Conservation (phyloP, 441 rosid genomes). For the Corymbia citriodora region DNA sequence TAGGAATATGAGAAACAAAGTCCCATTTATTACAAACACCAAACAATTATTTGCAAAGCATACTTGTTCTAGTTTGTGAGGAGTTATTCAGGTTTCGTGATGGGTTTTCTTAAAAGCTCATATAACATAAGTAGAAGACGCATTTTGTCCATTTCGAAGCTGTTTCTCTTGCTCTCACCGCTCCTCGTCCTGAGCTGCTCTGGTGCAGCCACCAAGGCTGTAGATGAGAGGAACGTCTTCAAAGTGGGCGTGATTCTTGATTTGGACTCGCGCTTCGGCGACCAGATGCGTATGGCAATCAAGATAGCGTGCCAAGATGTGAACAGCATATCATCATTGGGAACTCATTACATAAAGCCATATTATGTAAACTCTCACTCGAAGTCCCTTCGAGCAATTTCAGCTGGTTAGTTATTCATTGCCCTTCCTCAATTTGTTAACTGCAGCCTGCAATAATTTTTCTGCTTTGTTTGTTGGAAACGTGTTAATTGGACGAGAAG, state of each 20-base stretch:
- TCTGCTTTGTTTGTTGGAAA: neutral
- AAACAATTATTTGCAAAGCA: neutral
- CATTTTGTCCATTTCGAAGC: neutral
- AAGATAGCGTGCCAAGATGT: constrained; percentile 28
- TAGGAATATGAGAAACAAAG: neutral
- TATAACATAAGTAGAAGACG: neutral
- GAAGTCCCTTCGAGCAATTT: constrained; percentile 20
- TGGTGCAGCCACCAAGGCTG: neutral
- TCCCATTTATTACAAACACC: neutral
- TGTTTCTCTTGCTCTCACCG: neutral
- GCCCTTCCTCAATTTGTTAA: neutral
- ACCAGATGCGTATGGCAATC: constrained; percentile 28
- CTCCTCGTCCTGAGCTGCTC: neutral
- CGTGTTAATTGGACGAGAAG: neutral
- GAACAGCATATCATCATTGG: constrained; percentile 1
- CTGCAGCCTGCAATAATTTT: neutral
- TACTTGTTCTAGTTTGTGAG: neutral
- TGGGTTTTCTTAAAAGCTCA: neutral
- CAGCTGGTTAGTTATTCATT: constrained; percentile 18
- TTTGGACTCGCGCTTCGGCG: constrained; percentile 23
- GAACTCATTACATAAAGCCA: constrained; percentile 23
- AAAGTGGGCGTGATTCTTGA: constrained; percentile 43
- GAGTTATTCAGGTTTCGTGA: neutral
- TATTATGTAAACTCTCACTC: constrained; percentile 19
- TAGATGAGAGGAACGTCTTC: neutral